Percentiles rank a stretch among this genome's conserved stretches.
Conservation (phyloP, 805 yeast species). For the Starmerella potacharoeniae region DNA sequence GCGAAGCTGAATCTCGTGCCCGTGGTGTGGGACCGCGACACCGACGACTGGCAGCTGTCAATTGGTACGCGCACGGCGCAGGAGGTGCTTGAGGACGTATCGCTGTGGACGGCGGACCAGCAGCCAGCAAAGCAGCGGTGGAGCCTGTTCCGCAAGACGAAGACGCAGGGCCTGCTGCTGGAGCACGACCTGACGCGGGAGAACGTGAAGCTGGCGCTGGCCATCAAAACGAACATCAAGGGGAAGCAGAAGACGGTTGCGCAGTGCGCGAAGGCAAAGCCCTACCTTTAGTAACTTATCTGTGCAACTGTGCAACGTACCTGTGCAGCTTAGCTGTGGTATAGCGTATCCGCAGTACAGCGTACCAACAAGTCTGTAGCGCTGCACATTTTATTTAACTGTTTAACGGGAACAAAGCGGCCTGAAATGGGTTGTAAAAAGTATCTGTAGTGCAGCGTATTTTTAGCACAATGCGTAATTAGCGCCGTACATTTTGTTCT, state of each 20-base stretch:
- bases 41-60: slow-evolving; percentile 78
- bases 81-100: slow-evolving; percentile 46
- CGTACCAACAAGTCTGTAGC: too few relatives aligned
- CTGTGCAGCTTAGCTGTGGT: too few relatives aligned
- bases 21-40: slow-evolving; percentile 84
- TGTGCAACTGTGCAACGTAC: too few relatives aligned
- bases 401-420: too few relatives aligned
- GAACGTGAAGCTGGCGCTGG: slow-evolving; percentile 52
- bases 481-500: too few relatives aligned
- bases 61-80: slow-evolving; percentile 40
- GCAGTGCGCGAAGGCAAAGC: slow-evolving; percentile 5
- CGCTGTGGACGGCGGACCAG: slow-evolving; percentile 35
- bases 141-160: slow-evolving; percentile 9
- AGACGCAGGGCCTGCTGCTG: slow-evolving; percentile 50
- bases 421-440: too few relatives aligned
- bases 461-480: too few relatives aligned
- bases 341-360: too few relatives aligned
- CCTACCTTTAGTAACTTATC: background rate
- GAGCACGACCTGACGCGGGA: slow-evolving; percentile 70
- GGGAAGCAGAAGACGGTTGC: slow-evolving; percentile 18
- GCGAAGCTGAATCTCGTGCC: slow-evolving; percentile 78
- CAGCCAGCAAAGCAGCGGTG: background rate
- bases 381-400: too few relatives aligned
- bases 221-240: slow-evolving; percentile 1
- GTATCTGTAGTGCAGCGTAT: too few relatives aligned